A percentile compares a stretch with the other conserved stretches of the same genome.
Conservation (phyloP, 768 basidiomycete genomes). For the Mycena galericulata region DNA sequence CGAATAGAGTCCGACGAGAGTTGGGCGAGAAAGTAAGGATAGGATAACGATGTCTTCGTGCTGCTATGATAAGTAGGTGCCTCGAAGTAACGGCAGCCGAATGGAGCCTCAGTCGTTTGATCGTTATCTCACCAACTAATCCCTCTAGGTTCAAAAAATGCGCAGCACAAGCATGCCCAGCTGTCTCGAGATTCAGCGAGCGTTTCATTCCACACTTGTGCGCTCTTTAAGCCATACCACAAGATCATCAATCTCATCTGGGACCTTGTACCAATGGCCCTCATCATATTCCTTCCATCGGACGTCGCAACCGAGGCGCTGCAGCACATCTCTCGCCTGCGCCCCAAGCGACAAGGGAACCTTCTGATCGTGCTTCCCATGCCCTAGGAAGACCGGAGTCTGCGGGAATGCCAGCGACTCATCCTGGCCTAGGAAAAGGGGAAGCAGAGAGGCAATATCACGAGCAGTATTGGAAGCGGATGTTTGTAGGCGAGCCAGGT, state of each 20-base stretch:
- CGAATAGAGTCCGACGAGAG: too few species aligned
- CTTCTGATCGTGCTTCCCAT: conserved; percentile 24
- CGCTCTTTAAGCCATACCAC: background rate
- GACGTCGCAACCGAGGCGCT: conserved; percentile 12
- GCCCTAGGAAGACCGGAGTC: conserved; percentile 23
- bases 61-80: too few species aligned
- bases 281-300: conserved; percentile 28
- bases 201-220: background rate
- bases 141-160: too few species aligned
- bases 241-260: too few species aligned
- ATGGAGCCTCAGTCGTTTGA: too few species aligned
- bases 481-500: background rate
- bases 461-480: conserved; percentile 15
- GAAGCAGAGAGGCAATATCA: conserved; percentile 16
- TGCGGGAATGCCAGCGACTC: conserved; percentile 2
- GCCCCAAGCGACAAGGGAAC: conserved; percentile 11
- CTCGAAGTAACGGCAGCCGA: too few species aligned
- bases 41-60: too few species aligned
- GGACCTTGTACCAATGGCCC: background rate
- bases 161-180: too few species aligned
- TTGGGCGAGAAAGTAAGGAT: too few species aligned
- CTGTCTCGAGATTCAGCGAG: too few species aligned
- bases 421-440: background rate
- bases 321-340: conserved; percentile 22
- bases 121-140: too few species aligned